These are phyloP conservation scores for Nakazawaea sp. DNA, from an alignment of 805 yeast species.

Conservation along the genomic window DNA sequence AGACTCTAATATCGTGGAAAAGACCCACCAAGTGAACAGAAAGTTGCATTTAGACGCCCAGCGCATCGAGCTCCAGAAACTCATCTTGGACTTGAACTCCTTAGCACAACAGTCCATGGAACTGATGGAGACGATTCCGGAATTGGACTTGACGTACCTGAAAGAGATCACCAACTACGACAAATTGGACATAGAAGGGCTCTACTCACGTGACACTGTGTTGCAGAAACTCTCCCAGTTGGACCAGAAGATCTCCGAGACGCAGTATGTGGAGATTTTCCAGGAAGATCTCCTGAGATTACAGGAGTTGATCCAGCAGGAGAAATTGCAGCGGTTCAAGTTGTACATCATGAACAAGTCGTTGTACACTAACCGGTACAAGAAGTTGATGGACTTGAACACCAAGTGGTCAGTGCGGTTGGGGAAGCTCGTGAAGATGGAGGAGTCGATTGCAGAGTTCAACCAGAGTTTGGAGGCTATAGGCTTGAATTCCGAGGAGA, in stretches of 20 bases:
- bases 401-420: conserved; percentile 5
- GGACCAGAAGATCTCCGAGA: background rate
- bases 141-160: conserved; percentile 1
- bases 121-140: conserved; percentile 3
- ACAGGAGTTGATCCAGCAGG: conserved; percentile 5
- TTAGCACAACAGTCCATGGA: conserved; percentile 3
- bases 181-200: background rate
- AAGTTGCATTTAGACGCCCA: background rate
- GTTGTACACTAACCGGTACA: conserved; percentile 5
- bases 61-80: background rate
- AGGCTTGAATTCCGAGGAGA: background rate
- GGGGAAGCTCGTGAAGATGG: conserved; percentile 5
- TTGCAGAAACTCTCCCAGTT: conserved; percentile 3
- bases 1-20: background rate
- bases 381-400: conserved; percentile 10
- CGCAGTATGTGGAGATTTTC: background rate
- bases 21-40: background rate
- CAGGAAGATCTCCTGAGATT: conserved; percentile 1
- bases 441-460: conserved; percentile 1
- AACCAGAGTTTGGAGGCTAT: conserved; percentile 1
- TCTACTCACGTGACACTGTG: conserved; percentile 4
- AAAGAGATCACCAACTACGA: conserved; percentile 4
- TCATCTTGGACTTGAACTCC: conserved; percentile 2
- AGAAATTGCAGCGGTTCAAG: conserved; percentile 9
- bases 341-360: conserved; percentile 8